Percentiles rank a stretch among this genome's conserved stretches.
Conservation (phyloP, 169 alveolate genomes). For the Besnoitia besnoiti region DNA sequence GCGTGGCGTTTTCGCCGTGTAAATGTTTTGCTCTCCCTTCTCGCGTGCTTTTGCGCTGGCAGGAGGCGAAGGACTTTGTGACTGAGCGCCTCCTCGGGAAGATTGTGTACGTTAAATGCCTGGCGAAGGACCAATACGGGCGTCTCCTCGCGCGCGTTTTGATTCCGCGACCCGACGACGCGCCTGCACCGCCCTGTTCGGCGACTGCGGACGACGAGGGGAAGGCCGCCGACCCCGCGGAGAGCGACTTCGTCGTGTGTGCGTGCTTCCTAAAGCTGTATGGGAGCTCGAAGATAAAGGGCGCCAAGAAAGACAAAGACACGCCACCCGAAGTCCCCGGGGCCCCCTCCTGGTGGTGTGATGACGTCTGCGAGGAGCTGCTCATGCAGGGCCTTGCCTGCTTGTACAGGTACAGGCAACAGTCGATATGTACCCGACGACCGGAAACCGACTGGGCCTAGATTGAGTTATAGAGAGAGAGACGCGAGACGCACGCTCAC, state of each 20-base stretch:
- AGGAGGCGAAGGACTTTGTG: slow-evolving; percentile 43
- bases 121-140: slow-evolving; percentile 55
- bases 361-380: slow-evolving; percentile 48
- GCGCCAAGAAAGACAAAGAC: neutral
- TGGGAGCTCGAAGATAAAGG: too few relatives aligned
- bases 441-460: too few relatives aligned
- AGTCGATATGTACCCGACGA: too few relatives aligned
- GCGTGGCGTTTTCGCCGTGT: too few relatives aligned
- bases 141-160: slow-evolving; percentile 43
- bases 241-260: too few relatives aligned
- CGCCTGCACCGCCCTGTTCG: neutral
- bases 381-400: slow-evolving; percentile 53
- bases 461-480: too few relatives aligned
- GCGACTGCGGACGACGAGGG: neutral
- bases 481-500: too few relatives aligned
- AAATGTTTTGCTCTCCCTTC: neutral
- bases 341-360: slow-evolving; percentile 47
- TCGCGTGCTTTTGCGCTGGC: neutral
- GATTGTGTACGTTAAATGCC: slow-evolving; percentile 32
- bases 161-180: slow-evolving; percentile 32
- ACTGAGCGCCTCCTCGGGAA: slow-evolving; percentile 12
- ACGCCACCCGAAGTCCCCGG: neutral
- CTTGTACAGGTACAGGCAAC: slow-evolving; percentile 30
- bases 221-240: too few relatives aligned
- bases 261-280: too few relatives aligned